Evolutionary conservation across 1,139 yeast species (phyloP).

Genomic region (Saccharomyces hybrid): DNA sequence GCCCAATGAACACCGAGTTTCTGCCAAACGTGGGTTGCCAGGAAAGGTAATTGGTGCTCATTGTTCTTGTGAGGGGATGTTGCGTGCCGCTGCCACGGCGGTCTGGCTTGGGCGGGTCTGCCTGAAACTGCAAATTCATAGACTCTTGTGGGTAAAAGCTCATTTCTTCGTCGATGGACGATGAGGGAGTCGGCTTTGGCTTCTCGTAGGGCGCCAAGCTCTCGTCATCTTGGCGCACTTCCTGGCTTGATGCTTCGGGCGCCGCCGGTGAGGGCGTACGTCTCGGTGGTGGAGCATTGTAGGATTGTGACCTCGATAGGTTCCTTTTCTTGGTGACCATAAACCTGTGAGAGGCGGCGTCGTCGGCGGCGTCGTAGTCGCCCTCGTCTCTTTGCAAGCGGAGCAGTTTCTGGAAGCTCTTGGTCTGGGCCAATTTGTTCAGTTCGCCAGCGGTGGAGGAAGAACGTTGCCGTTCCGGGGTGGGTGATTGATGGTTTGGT

Average conservation of each 20-base stretch:
- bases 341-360: neutral
- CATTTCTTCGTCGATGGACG: neutral
- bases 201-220: neutral
- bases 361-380: neutral
- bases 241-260: neutral
- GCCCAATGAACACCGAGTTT: slow-evolving; percentile 79
- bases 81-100: neutral
- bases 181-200: neutral
- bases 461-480: neutral
- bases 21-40: slow-evolving; percentile 90
- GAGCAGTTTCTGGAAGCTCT: slow-evolving; percentile 36
- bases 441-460: slow-evolving; percentile 2
- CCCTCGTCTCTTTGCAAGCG: neutral
- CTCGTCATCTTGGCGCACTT: neutral
- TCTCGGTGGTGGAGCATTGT: neutral
- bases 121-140: neutral
- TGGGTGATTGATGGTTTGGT: neutral
- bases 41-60: slow-evolving; percentile 63
- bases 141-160: neutral
- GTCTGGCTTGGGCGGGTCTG: neutral
- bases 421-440: slow-evolving; percentile 34
- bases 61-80: slow-evolving; percentile 28
- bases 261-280: neutral
- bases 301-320: neutral
- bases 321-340: neutral